These are phyloP conservation scores for Xylaria sp. DNA, from an alignment of 2,329 filamentous ascomycete species.

Conservation along the genomic window DNA sequence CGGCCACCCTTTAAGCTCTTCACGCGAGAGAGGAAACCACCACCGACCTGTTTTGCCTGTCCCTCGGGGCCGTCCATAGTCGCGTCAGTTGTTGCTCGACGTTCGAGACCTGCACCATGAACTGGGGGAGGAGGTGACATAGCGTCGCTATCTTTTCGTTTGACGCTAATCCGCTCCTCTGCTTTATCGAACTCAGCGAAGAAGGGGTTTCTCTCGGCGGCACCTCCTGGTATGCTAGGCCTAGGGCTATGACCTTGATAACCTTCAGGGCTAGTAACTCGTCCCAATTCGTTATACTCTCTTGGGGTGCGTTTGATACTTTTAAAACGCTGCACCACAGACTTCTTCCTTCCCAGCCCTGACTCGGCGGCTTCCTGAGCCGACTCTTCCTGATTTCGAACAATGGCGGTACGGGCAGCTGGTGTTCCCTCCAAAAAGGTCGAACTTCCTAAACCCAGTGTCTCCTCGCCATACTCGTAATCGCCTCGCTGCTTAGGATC, in stretches of 20 bases:
- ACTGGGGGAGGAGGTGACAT: slow-evolving; percentile 59
- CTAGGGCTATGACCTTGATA: slow-evolving; percentile 50
- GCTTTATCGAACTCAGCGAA: slow-evolving; percentile 78
- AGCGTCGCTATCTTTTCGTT: slow-evolving; percentile 50
- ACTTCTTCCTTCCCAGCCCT: slow-evolving; percentile 89
- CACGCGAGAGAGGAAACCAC: slow-evolving; percentile 80
- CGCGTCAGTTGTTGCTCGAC: slow-evolving; percentile 71
- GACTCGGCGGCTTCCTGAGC: slow-evolving; percentile 63
- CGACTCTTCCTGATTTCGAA: slow-evolving; percentile 77
- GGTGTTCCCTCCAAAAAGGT: slow-evolving; percentile 96
- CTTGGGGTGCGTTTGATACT: slow-evolving; percentile 78
- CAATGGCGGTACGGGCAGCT: slow-evolving; percentile 81
- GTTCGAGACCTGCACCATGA: slow-evolving; percentile 64
- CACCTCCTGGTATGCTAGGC: slow-evolving; percentile 51
- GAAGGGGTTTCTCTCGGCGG: slow-evolving; percentile 77
- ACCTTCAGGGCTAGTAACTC: slow-evolving; percentile 67
- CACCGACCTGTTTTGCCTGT: slow-evolving; percentile 56
- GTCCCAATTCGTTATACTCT: slow-evolving; percentile 66
- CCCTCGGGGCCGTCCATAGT: slow-evolving; percentile 51
- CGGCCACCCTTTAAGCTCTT: slow-evolving; percentile 82
- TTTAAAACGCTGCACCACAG: slow-evolving; percentile 88
- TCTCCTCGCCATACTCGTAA: slow-evolving; percentile 84
- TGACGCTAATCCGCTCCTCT: slow-evolving; percentile 62
- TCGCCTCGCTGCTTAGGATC: slow-evolving; percentile 75
- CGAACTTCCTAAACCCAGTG: slow-evolving; percentile 86